Conservation (phyloP, 169 alveolate species). For the Cyclospora cayetanensis region DNA sequence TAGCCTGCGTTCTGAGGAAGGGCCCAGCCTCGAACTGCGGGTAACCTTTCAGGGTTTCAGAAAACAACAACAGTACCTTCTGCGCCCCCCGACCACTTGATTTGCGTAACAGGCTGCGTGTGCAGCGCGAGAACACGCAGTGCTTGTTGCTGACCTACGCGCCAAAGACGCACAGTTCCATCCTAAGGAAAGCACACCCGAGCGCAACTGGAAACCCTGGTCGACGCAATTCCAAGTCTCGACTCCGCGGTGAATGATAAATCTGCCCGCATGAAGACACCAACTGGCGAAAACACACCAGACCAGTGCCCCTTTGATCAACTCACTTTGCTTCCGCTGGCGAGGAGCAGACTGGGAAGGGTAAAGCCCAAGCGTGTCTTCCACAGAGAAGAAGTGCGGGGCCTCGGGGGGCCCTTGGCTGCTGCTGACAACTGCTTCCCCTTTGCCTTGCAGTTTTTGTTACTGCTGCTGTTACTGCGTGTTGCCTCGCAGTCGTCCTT, state of each 20-base stretch:
- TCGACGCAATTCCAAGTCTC: too few relatives aligned
- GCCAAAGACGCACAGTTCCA: conserved; percentile 93
- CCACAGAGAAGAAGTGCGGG: not conserved
- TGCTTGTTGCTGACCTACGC: conserved; percentile 83
- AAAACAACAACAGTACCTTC: conserved; percentile 58
- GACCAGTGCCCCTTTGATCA: too few relatives aligned
- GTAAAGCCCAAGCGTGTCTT: not conserved
- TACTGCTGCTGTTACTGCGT: not conserved
- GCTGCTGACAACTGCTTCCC: too few relatives aligned
- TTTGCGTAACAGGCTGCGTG: conserved; percentile 92
- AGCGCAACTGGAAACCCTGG: too few relatives aligned
- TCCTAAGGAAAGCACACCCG: too few relatives aligned
- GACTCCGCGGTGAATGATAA: too few relatives aligned
- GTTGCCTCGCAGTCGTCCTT: conserved; percentile 93
- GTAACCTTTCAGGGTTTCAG: not conserved
- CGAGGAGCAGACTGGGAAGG: conserved; percentile 9
- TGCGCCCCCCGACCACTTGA: conserved; percentile 93
- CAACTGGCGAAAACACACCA: too few relatives aligned
- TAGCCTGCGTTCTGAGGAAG: too few relatives aligned
- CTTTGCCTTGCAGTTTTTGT: not conserved
- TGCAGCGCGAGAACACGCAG: conserved; percentile 91
- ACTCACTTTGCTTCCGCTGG: conserved; percentile 54
- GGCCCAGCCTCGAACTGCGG: too few relatives aligned
- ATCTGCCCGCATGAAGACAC: too few relatives aligned
- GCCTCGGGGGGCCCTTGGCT: not conserved